These are phyloP conservation scores for Schizophyllum commune DNA, from an alignment of 1,284 basidiomycete genomes.

Conservation along the genomic window DNA sequence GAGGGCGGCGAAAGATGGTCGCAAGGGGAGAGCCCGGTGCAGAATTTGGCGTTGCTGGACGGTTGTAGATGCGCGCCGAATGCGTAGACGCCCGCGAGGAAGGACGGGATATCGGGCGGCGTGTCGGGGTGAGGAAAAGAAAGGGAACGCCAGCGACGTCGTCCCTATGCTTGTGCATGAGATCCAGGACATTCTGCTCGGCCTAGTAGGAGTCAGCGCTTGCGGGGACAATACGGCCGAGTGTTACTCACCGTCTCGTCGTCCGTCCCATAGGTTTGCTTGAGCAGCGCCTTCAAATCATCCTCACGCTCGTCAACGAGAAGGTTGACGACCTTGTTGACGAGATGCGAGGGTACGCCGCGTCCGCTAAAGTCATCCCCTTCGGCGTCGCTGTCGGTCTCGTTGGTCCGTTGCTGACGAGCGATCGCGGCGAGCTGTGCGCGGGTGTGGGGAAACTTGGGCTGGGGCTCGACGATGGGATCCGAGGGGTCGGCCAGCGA, in stretches of 20 bases:
- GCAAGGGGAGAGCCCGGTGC: conserved; percentile 63
- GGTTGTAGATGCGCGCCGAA: conserved; percentile 48
- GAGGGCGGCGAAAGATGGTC: conserved; percentile 65
- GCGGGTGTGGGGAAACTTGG: conserved; percentile 69
- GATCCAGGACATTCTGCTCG: conserved; percentile 71
- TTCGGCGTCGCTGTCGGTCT: conserved; percentile 52
- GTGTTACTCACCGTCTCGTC: conserved; percentile 57
- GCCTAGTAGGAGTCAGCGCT: conserved; percentile 32
- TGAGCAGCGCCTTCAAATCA: conserved; percentile 69
- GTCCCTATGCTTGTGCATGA: conserved; percentile 83
- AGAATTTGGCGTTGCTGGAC: conserved; percentile 68
- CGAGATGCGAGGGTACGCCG: conserved; percentile 44
- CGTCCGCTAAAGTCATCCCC: conserved; percentile 40
- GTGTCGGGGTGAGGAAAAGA: conserved; percentile 68
- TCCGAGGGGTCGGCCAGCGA: too few relatives aligned
- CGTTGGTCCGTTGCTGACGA: conserved; percentile 56
- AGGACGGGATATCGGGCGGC: conserved; percentile 71
- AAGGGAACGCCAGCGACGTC: conserved; percentile 78
- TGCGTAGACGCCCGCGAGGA: conserved; percentile 73
- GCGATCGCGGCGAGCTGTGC: conserved; percentile 68
- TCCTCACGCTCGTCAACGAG: conserved; percentile 82
- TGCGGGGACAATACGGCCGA: conserved; percentile 11
- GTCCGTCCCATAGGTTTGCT: conserved; percentile 62
- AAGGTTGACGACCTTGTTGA: conserved; percentile 62
- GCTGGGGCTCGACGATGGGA: too few relatives aligned